A percentile compares a stretch with the other conserved stretches of the same genome.
Evolutionary conservation across 345 rosid genomes (phyloP).

Genomic region (Populus nigra): DNA sequence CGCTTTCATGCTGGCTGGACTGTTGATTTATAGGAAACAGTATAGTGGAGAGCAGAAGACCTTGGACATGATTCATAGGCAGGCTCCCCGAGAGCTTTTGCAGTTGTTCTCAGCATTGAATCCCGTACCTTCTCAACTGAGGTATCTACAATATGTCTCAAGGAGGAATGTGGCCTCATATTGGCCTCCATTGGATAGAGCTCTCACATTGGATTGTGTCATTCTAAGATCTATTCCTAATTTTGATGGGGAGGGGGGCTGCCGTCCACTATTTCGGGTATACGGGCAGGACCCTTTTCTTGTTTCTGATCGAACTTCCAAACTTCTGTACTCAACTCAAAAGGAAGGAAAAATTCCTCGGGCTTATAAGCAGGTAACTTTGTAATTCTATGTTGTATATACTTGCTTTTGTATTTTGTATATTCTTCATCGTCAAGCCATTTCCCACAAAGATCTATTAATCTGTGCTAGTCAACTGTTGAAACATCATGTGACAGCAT

Average conservation of each 20-base stretch:
- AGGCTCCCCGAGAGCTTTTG: constrained; percentile 88
- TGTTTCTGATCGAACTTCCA: constrained; percentile 54
- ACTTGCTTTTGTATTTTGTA: background rate
- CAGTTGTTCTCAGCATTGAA: constrained; percentile 69
- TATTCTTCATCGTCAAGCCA: background rate
- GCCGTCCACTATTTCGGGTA: constrained; percentile 75
- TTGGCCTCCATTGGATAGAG: constrained; percentile 95
- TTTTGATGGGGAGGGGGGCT: constrained; percentile 72
- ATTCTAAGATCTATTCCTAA: constrained; percentile 75
- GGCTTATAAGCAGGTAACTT: constrained; percentile 73
- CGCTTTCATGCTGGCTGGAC: constrained; percentile 80
- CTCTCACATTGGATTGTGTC: constrained; percentile 82
- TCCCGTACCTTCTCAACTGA: constrained; percentile 82
- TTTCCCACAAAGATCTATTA: background rate
- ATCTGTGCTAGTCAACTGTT: background rate
- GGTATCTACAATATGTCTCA: constrained; percentile 83
- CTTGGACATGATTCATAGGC: constrained; percentile 85
- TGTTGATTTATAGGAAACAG: constrained; percentile 79
- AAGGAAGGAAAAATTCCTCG: constrained; percentile 60
- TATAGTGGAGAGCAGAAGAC: constrained; percentile 82
- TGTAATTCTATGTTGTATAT: background rate
- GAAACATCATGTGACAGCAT: background rate
- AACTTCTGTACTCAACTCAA: constrained; percentile 57
- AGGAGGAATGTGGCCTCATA: constrained; percentile 83
- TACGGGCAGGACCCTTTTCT: constrained; percentile 85